Base-by-base conservation (phyloP, 2,329 filamentous ascomycete species). In the Diaporthe ampelina region DNA sequence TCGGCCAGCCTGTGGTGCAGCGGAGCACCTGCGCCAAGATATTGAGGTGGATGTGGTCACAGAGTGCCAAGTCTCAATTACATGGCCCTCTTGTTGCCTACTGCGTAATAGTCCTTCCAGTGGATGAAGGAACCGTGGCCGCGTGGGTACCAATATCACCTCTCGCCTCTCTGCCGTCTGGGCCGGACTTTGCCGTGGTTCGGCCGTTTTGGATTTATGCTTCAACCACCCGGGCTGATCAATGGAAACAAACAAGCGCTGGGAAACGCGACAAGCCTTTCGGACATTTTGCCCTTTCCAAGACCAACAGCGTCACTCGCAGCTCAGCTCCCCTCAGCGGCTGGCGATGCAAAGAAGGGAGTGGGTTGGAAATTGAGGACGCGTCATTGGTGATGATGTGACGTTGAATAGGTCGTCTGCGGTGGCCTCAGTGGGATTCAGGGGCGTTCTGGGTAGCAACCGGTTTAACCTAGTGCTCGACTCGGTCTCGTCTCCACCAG, bases 311-410 rank as follows among this genome's bases (percentile, higher is more conserved):
- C 45, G 69, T 19, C 67, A 57, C 19, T 19, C 11, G 45, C 56
- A 71, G 11, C 32, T 54, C 63, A 68, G 32, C 63, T 67, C 21
- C 37, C 45, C 63, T 40, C 63, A 26, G 45, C 45, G 63, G 32
- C 15, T 54, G 67, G 67, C 50, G 24, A n/a, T 52, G 57, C 50
- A 17, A 17, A 35, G 19, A 45, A 67, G 50, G 48, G 56, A 43
- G 61, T 43, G 59, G 13, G 50, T 72, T 73, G 70, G 70, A 63
- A 67, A 74, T 63, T 73, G 70, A 40, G 73, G 73, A 73, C 70
- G 70, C 70, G 73, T 74, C 52, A 74, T 63, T 72, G 54, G 68
- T 21, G 52, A 57, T 52, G 32, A 29, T 58, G 35, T 70, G 43
- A 68, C 19, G 70, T 72, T 72, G 57, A 63, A 54, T 45, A 32